Conservation (phyloP, 805 yeast species). For the Pichia thaimueangensis region DNA sequence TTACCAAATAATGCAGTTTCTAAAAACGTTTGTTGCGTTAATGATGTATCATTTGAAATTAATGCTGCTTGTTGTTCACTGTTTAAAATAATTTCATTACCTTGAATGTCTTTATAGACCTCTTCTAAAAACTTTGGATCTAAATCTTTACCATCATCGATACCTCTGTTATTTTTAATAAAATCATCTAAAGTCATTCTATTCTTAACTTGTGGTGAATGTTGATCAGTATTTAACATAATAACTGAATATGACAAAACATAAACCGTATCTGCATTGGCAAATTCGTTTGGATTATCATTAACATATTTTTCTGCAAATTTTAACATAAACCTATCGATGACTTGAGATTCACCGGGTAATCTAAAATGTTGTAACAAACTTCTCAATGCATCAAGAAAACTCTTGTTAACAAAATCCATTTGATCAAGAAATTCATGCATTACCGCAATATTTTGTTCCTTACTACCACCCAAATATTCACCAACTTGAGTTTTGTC, state of each 20-base stretch:
- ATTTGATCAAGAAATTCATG: constrained; percentile 87
- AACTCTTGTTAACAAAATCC: constrained; percentile 62
- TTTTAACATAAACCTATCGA: constrained; percentile 93
- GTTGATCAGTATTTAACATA: constrained; percentile 91
- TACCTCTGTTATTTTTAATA: constrained; percentile 79
- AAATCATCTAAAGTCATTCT: constrained; percentile 89
- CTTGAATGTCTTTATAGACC: constrained; percentile 71
- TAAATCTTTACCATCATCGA: constrained; percentile 83
- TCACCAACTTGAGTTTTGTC: constrained; percentile 87
- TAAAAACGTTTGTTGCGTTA: constrained; percentile 25
- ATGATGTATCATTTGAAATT: constrained; percentile 57
- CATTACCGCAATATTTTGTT: constrained; percentile 73
- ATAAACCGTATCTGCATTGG: constrained; percentile 92
- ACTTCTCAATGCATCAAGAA: constrained; percentile 79
- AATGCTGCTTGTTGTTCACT: constrained; percentile 94
- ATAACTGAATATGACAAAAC: constrained; percentile 87
- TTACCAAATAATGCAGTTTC: constrained; percentile 56
- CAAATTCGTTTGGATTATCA: constrained; percentile 82
- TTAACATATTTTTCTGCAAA: constrained; percentile 89
- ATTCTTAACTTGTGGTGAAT: constrained; percentile 76
- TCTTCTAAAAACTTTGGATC: constrained; percentile 65
- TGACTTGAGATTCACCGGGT: constrained; percentile 98
- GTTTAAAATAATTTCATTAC: constrained; percentile 80
- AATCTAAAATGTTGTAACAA: constrained; percentile 85
- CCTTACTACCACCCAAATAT: constrained; percentile 83